Base-by-base conservation (phyloP, 2,329 filamentous ascomycete genomes). In the Trichoderma arundinaceum region DNA sequence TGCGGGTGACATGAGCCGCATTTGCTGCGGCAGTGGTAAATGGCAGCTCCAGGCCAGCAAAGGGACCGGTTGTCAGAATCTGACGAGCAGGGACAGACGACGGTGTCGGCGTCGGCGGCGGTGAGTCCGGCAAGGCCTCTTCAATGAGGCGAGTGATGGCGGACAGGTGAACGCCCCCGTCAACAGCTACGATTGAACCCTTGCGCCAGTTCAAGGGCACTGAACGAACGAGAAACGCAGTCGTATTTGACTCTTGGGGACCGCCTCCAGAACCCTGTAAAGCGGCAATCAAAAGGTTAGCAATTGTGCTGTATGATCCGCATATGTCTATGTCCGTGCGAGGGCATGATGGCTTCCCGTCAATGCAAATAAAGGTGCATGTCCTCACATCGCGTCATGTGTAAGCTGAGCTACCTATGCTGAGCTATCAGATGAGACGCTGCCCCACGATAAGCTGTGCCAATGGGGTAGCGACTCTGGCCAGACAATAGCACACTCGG, bases 161-260 rank as follows among this genome's bases (percentile, higher is more conserved):
- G 33, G 92, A 88, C 46, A 99, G 85, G 76, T 97, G 91, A 38
- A 94, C 92, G 54, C 95, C 95, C 9, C 93, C 94, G 80, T 99
- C 95, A 60, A 99, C 90, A n/a, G 94, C 93, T 33, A 98, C 82
- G 46, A 97, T 78, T 0, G 93, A 97, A 51, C 91, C 90, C 72
- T 89, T 90, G 56, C 85, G 82, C 95, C 95, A 99, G 68, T 88
- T 86, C 60, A 90, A 86, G 35, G 89, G 86, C 9, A 90, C 84
- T 4, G 94, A 94, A 53, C 94, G 90, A 53, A 98, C 92, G 19
- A 99, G 86, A 66, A 98, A 88, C 2, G 93, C 92, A 0, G 94
- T 97, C 28, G 92, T 90, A 76, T 94, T 95, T 77, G 92, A 89
- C 83, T 99, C 95, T 72, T 87, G 86, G 38, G 95, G 95, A 60